Conservation (phyloP, 306 rosid genomes). For the Sesbania bispinosa region DNA sequence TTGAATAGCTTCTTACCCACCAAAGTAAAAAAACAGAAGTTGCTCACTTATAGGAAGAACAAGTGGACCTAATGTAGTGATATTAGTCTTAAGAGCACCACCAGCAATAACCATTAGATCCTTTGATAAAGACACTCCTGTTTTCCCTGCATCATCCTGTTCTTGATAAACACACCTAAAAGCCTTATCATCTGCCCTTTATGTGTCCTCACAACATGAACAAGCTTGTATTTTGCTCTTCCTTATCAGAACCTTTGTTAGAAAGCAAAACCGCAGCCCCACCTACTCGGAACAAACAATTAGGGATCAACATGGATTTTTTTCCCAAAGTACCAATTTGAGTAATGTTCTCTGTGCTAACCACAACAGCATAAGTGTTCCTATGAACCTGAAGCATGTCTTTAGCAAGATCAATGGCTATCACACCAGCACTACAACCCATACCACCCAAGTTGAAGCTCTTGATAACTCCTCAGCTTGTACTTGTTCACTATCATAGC, state of each 20-base stretch:
- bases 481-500: constrained; percentile 68
- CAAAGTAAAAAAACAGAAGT: constrained; percentile 41
- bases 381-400: constrained; percentile 59
- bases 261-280: constrained; percentile 54
- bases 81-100: constrained; percentile 52
- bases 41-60: constrained; percentile 64
- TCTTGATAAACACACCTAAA: constrained; percentile 53
- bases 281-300: constrained; percentile 63
- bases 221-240: constrained; percentile 53
- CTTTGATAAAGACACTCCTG: constrained; percentile 54
- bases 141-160: constrained; percentile 51
- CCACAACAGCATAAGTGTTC: constrained; percentile 54
- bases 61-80: constrained; percentile 59
- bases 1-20: constrained; percentile 41
- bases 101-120: constrained; percentile 71
- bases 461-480: constrained; percentile 42
- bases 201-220: constrained; percentile 60
- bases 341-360: constrained; percentile 64
- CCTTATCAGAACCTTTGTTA: constrained; percentile 33
- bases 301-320: constrained; percentile 64
- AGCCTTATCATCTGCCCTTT: constrained; percentile 58
- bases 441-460: constrained; percentile 60
- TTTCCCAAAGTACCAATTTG: constrained; percentile 73
- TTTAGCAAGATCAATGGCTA: constrained; percentile 60
- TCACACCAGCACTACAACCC: constrained; percentile 75